Evolutionary conservation across 176 grass and related monocot genomes (phyloP), one percentile per base, ranked within the genome.

Genomic region (Chrysopogon serrulatus): DNA sequence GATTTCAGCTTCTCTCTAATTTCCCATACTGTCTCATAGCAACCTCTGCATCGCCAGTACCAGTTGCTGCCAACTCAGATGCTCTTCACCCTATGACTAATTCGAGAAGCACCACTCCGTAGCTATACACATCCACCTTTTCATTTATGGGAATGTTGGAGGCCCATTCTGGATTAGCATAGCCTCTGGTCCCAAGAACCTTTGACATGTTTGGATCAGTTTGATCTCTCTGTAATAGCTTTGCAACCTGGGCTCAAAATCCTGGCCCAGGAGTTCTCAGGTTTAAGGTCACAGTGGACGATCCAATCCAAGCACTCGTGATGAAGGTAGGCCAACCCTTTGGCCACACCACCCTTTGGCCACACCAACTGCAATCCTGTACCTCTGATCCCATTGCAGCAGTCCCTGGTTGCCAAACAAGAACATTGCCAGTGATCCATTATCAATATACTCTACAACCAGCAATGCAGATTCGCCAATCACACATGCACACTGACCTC

Each of bases 111-210:
- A 86, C 76, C 7, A 79, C 67, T 35, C 76, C 76, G 1, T 64
- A 86, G 33, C 84, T 79, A 30, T 86, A 79, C 11, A 79, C 76
- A 65, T 79, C 84, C 15, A 79, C 76, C 24, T 86, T 86, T 41
- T 86, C 84, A 40, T 70, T 79, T 17, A 86, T 18, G 4, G 76
- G 84, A n/a, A 30, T 19, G 24, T 28, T 73, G 13, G 32, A 48
- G 7, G 59, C 67, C 84, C 76, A 78, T 78, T 85, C 74, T 19
- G 83, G 83, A 61, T 74, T 65, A 51, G 54, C 42, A 42, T 85
- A 71, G 9, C 74, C 74, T 71, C 74, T 85, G 15, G 74, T 79
- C 31, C 74, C 65, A 24, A 21, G 65, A 61, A 85, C 65, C 65
- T 79, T 85, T 17, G 49, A 70, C 51, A 45, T 34, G 27, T 45